Percentiles rank a stretch among this genome's conserved stretches.
These are phyloP conservation scores for Angophora floribunda DNA, from an alignment of 345 rosid genomes.

Conservation along the genomic window DNA sequence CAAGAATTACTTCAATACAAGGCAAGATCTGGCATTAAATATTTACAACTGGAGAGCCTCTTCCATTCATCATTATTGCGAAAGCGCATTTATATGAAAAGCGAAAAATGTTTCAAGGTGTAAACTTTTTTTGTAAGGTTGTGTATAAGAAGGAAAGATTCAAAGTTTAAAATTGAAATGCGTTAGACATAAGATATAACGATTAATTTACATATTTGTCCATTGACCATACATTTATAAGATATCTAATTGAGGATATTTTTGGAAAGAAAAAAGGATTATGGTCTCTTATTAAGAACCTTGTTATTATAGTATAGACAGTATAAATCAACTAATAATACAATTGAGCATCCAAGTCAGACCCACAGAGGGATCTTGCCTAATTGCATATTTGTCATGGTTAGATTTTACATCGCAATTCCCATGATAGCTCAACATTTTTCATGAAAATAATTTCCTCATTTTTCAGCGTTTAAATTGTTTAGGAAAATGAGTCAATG, in stretches of 20 bases:
- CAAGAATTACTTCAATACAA: not conserved
- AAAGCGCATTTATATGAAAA: not conserved
- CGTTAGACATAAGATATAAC: not conserved
- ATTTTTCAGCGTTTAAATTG: not conserved
- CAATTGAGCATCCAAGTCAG: not conserved
- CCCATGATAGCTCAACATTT: not conserved
- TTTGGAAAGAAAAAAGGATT: not conserved
- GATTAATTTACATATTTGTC: not conserved
- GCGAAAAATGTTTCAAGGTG: not conserved
- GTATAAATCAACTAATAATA: not conserved
- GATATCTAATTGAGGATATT: not conserved
- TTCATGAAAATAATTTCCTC: not conserved
- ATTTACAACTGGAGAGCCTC: not conserved
- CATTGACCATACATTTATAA: not conserved
- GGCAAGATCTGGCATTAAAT: not conserved
- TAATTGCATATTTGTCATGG: not conserved
- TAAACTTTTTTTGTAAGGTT: not conserved
- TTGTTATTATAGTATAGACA: not conserved
- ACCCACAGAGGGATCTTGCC: not conserved
- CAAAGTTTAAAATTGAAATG: not conserved
- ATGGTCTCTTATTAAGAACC: not conserved
- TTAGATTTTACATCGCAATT: not conserved
- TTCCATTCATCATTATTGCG: not conserved
- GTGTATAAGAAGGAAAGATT: not conserved
- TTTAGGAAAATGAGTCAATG: not conserved